These are phyloP conservation scores for Saccharomycopsis fibuligera DNA, from an alignment of 805 yeast species.

Conservation along the genomic window DNA sequence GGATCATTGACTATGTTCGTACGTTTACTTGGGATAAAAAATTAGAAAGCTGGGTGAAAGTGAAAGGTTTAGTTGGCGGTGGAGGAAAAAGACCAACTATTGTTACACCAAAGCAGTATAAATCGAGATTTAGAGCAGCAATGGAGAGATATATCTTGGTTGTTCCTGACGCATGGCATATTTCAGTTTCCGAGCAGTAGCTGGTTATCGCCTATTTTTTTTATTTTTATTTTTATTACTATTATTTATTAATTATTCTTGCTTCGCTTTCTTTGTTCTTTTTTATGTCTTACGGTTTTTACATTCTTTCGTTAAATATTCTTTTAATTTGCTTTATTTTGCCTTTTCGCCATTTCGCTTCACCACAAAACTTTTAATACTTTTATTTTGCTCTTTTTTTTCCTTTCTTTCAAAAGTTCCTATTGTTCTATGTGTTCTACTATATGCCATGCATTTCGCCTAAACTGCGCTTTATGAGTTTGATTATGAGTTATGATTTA, in stretches of 20 bases:
- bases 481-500: no score
- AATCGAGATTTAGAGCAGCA: conserved; percentile 91
- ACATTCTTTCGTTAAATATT: background rate
- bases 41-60: conserved; percentile 97
- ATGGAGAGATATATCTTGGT: conserved; percentile 93
- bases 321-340: no score
- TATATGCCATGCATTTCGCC: no score
- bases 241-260: background rate
- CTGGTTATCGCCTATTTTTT: background rate
- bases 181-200: background rate
- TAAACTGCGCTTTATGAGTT: no score
- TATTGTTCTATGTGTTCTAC: no score
- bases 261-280: background rate
- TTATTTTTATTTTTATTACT: background rate
- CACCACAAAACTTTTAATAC: background rate
- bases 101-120: conserved; percentile 92
- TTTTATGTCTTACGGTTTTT: background rate
- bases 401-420: background rate
- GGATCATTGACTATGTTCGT: conserved; percentile 88
- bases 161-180: conserved; percentile 51
- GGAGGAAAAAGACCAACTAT: conserved; percentile 93
- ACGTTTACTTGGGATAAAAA: conserved; percentile 99
- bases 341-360: no score
- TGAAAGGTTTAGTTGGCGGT: conserved; percentile 81
- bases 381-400: background rate